Evolutionary conservation across 2,329 filamentous ascomycete genomes (phyloP).

Genomic region (Pezicula neosporulosa): DNA sequence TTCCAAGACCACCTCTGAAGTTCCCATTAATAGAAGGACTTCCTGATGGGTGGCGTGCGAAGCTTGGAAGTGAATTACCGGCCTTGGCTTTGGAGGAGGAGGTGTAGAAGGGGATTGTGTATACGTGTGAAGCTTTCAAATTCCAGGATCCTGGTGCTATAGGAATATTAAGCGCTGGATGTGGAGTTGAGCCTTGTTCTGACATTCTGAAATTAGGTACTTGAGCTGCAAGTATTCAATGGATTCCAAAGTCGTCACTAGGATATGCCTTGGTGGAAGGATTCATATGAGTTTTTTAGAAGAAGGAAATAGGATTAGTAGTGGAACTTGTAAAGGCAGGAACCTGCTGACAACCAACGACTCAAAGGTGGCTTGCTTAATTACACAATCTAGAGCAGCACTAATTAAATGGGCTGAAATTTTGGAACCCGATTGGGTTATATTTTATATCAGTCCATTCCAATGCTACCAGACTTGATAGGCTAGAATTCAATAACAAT

Average conservation of each 20-base stretch:
- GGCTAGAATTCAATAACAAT: no score
- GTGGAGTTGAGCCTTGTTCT: neutral
- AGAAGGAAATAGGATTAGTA: no score
- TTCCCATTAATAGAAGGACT: conserved; percentile 22
- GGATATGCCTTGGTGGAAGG: no score
- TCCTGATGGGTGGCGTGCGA: neutral
- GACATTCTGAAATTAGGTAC: neutral
- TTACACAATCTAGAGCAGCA: no score
- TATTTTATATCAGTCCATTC: no score
- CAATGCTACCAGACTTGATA: no score
- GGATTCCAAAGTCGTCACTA: neutral
- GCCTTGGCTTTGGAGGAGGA: neutral
- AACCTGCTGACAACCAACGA: no score
- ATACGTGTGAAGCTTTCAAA: neutral
- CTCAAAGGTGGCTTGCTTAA: no score
- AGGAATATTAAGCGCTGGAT: neutral
- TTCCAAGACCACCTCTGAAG: conserved; percentile 41
- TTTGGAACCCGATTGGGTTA: no score
- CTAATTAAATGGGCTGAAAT: no score
- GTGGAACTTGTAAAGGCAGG: no score
- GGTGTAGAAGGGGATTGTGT: neutral
- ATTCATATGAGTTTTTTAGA: no score
- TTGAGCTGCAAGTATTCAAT: neutral
- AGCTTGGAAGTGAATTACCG: neutral
- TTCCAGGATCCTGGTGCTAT: neutral